Evolutionary conservation across 1,284 basidiomycete species (phyloP), one percentile per base, ranked within the genome.

Genomic region (Irpex sp.): DNA sequence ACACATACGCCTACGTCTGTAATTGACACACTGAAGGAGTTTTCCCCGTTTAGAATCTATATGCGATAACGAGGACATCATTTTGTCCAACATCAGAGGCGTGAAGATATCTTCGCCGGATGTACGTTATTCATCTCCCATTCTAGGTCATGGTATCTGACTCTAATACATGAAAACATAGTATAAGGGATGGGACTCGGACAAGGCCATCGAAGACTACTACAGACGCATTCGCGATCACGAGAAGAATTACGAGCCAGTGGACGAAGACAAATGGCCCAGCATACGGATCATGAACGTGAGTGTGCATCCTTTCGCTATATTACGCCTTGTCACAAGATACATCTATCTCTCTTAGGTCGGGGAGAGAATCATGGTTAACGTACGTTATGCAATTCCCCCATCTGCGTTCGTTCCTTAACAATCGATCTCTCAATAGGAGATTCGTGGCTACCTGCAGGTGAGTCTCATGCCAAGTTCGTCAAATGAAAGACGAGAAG

Each of bases 71-170:
- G 88, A 94, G 66, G 93, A 95, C 62, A 92, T 99, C 62, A 94
- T 99, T 63, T 90, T 97, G 66, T 87, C 87, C 6, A 99, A 99
- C 72, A 98, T 99, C 59, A 86, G 96, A 57, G 94, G 88, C 67
- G 97, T 99, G 76, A 99, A 99, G 83, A 94, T 99, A 58, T 97
- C 95, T 19, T 98, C 96, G 21, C 97, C 96, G 2, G 96, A 98
- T 75, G 95, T 94, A 71, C 62, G 91, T 81, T 3, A 3, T 53
- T 4, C 15, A 2, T n/a, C 58, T 50, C n/a, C 55, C 59, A 21
- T 54, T 33, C 19, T 65, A 55, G 7, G 9, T 5, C 39, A 61
- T 62, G 46, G n/a, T 50, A 11, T 60, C 35, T 49, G 60, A 36
- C 62, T 50, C 49, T 59, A 60, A 53, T 31, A 36, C 33, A 49